A percentile compares a stretch with the other conserved stretches of the same genome.
phyloP scores from a whole-genome alignment of 768 basidiomycete genomes.

The Termitomyces sp. region DNA sequence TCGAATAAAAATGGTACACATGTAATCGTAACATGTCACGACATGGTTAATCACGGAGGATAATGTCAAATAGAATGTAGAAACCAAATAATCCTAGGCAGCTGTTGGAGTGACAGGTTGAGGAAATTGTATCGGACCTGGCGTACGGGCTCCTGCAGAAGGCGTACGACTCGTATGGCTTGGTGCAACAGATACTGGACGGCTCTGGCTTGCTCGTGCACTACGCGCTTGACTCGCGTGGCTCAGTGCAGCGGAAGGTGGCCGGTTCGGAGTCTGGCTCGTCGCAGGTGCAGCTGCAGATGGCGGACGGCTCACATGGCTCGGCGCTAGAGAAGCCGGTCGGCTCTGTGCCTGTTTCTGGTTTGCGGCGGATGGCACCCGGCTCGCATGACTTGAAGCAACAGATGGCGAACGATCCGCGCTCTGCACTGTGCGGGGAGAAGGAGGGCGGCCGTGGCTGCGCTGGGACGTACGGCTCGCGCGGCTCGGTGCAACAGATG shows the following conservation, averaged over 20 bases:
- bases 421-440: background rate
- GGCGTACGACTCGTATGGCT: background rate
- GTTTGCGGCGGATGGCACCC: background rate
- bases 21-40: background rate
- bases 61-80: background rate
- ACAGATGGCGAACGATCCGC: background rate
- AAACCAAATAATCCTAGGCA: background rate
- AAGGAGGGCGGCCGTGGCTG: background rate
- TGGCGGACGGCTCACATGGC: background rate
- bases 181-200: background rate
- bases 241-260: background rate
- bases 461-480: background rate
- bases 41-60: background rate
- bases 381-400: background rate
- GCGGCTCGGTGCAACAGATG: slow-evolving; percentile 1
- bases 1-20: no score
- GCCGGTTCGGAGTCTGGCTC: background rate
- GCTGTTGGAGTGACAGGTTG: background rate
- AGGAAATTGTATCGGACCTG: background rate
- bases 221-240: background rate
- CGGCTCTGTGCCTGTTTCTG: background rate
- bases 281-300: background rate
- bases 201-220: background rate
- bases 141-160: background rate
- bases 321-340: background rate